A percentile compares a stretch with the other conserved stretches of the same genome.
Conservation (phyloP, 768 basidiomycete genomes). For the Mycena rosella region DNA sequence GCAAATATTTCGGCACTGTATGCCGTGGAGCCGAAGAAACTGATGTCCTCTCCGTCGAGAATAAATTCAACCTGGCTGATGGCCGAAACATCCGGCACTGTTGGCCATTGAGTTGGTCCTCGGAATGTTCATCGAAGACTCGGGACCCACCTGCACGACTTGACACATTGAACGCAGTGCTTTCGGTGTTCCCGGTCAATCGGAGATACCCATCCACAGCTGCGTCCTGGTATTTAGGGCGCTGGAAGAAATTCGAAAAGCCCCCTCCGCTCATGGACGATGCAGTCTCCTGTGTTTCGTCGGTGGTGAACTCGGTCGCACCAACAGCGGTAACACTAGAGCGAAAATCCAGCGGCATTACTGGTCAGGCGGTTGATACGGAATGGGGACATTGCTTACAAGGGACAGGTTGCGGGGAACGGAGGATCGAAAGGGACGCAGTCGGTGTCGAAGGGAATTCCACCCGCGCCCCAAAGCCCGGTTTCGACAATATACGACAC, state of each 20-base stretch:
- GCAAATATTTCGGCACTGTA: slow-evolving; percentile 1
- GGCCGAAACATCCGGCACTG: slow-evolving; percentile 4
- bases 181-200: neutral
- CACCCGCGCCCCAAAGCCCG: neutral
- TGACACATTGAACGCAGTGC: neutral
- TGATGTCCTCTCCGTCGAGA: neutral
- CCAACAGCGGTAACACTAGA: slow-evolving; percentile 15
- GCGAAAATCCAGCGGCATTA: neutral
- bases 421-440: slow-evolving; percentile 2
- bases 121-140: neutral
- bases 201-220: neutral
- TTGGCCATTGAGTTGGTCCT: no score
- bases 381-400: neutral
- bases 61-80: neutral
- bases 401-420: slow-evolving; percentile 10
- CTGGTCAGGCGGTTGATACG: neutral
- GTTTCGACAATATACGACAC: slow-evolving; percentile 5
- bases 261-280: neutral
- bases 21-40: neutral
- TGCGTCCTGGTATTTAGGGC: slow-evolving; percentile 4
- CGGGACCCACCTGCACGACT: slow-evolving; percentile 4
- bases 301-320: slow-evolving; percentile 8
- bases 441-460: neutral
- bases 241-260: neutral
- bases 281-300: neutral